Base-by-base conservation (phyloP, 2,329 filamentous ascomycete genomes). In the Fusarium falciforme region DNA sequence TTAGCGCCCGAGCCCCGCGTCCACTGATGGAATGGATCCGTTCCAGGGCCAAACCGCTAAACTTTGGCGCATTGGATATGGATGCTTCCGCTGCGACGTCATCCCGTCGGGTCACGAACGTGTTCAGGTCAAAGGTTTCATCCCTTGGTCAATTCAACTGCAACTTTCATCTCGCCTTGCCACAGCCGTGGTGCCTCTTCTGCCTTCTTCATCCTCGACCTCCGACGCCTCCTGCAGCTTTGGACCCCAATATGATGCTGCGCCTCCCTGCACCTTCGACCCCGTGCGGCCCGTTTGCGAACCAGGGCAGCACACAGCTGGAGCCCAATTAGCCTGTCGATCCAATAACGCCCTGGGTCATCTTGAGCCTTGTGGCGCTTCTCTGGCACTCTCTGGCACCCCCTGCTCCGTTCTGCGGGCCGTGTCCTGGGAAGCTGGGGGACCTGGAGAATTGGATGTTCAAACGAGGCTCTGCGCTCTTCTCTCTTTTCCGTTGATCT, bases 281-380 rank as follows among this genome's bases (percentile, higher is more conserved):
- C 49, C 35, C 61, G 40, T 63, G 61, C 61, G 61, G 31, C 61
- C 49, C 60, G 47, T 55, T 63, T 42, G 49, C 61, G 61, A 44
- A 33, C 47, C 49, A 57, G 63, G 62, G 42, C 22, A 35, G 20
- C 29, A 16, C n/a, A 29, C 38, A 62, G 61, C 49, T 64, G 33
- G 55, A 69, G 29, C 49, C 71, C 65, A 75, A 67, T 59, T 70
- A 62, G 55, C 60, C 55, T 42, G 54, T 66, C 49, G 59, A 64
- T 61, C 72, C 72, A 74, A 75, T 74, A 49, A 63, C 61, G 63
- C 72, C 68, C 72, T 29, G 33, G 71, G 62, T 17, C 71, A 35
- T 68, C 33, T 35, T 29, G 55, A 74, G 67, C 71, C 63, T 63
- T 73, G 63, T 61, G 65, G 47, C 49, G 40, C n/a, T 40, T 38